Conservation (phyloP, 176 grass and related monocot species). For the Zea luxurians region DNA sequence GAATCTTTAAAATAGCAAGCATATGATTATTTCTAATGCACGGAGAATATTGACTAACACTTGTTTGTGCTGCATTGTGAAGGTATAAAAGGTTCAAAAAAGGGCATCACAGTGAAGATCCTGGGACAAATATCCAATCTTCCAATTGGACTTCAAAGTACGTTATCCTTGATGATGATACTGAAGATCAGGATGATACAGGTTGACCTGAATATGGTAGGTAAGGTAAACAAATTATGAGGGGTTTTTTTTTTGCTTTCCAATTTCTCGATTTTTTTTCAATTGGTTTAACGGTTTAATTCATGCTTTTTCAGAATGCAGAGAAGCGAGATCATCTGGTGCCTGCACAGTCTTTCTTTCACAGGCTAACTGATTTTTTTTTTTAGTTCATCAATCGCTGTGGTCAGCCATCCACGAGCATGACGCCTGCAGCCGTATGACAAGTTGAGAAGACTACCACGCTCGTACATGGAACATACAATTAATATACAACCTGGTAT, state of each 20-base stretch:
- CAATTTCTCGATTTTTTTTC: neutral
- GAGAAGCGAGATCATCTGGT: constrained; percentile 25
- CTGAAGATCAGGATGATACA: constrained; percentile 49
- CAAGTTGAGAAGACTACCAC: constrained; percentile 25
- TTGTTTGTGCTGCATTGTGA: constrained; percentile 33
- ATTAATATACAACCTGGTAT: neutral
- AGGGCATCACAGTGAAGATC: constrained; percentile 43
- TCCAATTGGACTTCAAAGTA: constrained; percentile 65
- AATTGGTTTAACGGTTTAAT: neutral
- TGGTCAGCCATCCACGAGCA: constrained; percentile 15
- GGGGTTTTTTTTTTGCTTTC: neutral
- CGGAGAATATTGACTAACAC: constrained; percentile 31
- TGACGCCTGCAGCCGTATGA: neutral
- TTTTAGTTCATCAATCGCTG: constrained; percentile 1
- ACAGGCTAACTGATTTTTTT: neutral
- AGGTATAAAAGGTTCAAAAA: constrained; percentile 84
- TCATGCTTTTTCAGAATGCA: constrained; percentile 1
- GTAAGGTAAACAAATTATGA: constrained; percentile 9
- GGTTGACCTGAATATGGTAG: constrained; percentile 44
- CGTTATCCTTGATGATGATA: constrained; percentile 82
- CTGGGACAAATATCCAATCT: constrained; percentile 39
- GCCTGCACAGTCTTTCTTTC: constrained; percentile 22
- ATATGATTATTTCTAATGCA: constrained; percentile 5
- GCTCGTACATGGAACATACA: neutral
- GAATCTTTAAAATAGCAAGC: constrained; percentile 10